phyloP scores from a whole-genome alignment of 2,329 filamentous ascomycete genomes.

The Pseudodiploospora longispora region DNA sequence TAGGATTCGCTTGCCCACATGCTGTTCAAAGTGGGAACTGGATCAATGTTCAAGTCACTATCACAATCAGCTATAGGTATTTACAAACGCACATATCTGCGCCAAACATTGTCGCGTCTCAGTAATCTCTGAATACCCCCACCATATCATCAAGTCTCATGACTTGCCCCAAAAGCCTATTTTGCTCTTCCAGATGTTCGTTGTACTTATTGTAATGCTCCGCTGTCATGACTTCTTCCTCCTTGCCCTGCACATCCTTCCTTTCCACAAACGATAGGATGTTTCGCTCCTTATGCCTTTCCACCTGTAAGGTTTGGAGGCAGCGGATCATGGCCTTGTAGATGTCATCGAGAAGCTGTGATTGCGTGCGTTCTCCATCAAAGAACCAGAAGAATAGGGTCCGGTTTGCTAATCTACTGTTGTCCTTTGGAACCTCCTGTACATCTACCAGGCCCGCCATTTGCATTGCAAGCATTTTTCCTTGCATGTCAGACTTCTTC shows the following conservation, averaged over 20 bases:
- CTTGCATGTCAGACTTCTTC: slow-evolving; percentile 76
- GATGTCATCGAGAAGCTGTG: slow-evolving; percentile 66
- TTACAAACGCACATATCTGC: too few relatives aligned
- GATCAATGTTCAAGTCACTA: too few relatives aligned
- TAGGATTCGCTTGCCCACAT: too few relatives aligned
- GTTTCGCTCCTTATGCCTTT: slow-evolving; percentile 62
- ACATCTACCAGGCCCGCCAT: slow-evolving; percentile 80
- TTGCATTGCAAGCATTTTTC: slow-evolving; percentile 78
- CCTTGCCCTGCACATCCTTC: slow-evolving; percentile 75
- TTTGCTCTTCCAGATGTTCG: slow-evolving; percentile 54
- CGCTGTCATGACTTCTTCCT: slow-evolving; percentile 69
- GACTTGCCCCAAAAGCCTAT: slow-evolving; percentile 71
- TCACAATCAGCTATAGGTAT: too few relatives aligned
- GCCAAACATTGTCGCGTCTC: slow-evolving; percentile 12
- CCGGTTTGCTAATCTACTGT: slow-evolving; percentile 68
- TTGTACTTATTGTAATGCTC: slow-evolving; percentile 61
- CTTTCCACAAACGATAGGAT: slow-evolving; percentile 77
- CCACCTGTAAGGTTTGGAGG: slow-evolving; percentile 69
- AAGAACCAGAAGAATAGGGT: slow-evolving; percentile 92
- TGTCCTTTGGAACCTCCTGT: slow-evolving; percentile 89
- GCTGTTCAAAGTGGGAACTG: too few relatives aligned
- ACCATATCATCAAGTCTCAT: slow-evolving; percentile 78
- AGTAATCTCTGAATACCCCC: slow-evolving; percentile 73
- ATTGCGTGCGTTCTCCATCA: slow-evolving; percentile 64
- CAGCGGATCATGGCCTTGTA: slow-evolving; percentile 88